These are phyloP conservation scores for Leptosphaerulina australis DNA, from an alignment of 2,329 filamentous ascomycete genomes.

Conservation along the genomic window DNA sequence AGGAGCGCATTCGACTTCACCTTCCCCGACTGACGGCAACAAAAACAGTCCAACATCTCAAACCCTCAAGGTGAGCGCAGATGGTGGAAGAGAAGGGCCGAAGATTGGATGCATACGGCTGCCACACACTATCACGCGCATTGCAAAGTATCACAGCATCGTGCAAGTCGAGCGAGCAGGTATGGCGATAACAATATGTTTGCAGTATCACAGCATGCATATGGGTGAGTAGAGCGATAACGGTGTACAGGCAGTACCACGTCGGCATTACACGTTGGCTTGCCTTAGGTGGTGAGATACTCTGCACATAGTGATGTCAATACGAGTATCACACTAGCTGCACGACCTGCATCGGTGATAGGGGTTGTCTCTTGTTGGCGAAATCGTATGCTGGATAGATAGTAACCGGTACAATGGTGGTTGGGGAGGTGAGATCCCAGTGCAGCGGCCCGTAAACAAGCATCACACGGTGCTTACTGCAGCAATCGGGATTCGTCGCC, in stretches of 20 bases:
- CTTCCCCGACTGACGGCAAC: no score
- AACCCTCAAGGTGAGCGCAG: no score
- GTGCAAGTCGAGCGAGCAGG: not conserved
- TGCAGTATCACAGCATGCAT: not conserved
- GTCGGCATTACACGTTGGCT: no score
- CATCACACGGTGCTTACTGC: not conserved
- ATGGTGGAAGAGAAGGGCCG: slow-evolving; percentile 1
- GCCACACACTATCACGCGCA: slow-evolving; percentile 1
- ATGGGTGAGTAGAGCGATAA: no score
- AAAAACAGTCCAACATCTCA: no score
- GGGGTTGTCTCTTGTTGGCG: not conserved
- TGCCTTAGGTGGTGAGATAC: no score
- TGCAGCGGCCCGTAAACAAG: not conserved
- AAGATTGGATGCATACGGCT: not conserved
- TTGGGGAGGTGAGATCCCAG: no score
- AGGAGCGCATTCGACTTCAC: no score
- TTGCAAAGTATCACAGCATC: not conserved
- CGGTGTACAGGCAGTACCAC: no score
- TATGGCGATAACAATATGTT: not conserved
- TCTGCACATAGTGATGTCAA: no score
- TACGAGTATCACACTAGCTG: no score
- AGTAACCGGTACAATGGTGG: not conserved
- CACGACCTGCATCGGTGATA: not conserved
- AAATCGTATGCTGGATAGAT: no score
- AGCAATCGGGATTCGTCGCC: not conserved